These are phyloP conservation scores for Herpetomonas samuelpessoai DNA, from an alignment of 208 protist species.

Conservation along the genomic window DNA sequence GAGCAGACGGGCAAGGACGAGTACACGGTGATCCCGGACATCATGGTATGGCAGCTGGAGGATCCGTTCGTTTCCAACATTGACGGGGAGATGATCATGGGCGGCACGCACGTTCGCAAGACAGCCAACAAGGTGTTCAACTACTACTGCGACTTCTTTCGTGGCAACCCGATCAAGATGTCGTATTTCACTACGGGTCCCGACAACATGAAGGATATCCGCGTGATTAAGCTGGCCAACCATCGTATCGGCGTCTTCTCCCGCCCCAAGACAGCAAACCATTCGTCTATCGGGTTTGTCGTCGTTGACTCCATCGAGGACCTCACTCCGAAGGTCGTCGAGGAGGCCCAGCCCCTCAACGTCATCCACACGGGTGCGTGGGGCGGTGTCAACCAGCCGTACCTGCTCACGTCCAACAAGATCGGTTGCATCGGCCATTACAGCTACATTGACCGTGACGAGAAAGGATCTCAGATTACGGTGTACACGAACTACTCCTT, in stretches of 20 bases:
- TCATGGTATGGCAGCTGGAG: conserved; percentile 30
- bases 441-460: conserved; percentile 24
- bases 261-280: conserved; percentile 19
- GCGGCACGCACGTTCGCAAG: conserved; percentile 37
- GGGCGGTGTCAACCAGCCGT: conserved; percentile 46
- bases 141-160: conserved; percentile 47
- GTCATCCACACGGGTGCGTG: conserved; percentile 26
- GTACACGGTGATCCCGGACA: conserved; percentile 26
- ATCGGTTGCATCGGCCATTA: conserved; percentile 45
- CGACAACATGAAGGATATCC: conserved; percentile 41
- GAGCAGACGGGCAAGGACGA: conserved; percentile 41
- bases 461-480: conserved; percentile 12
- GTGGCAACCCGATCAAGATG: conserved; percentile 16
- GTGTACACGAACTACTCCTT: conserved; percentile 39
- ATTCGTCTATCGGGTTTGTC: conserved; percentile 28
- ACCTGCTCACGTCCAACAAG: conserved; percentile 27
- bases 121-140: conserved; percentile 19
- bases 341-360: conserved; percentile 23
- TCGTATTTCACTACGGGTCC: conserved; percentile 27
- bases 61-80: conserved; percentile 36
- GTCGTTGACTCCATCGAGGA: conserved; percentile 31
- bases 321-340: conserved; percentile 20
- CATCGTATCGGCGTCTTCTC: conserved; percentile 38
- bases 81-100: conserved; percentile 25
- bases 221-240: conserved; percentile 24